Base-by-base conservation (phyloP, 768 basidiomycete species). In the Mycena latifolia region DNA sequence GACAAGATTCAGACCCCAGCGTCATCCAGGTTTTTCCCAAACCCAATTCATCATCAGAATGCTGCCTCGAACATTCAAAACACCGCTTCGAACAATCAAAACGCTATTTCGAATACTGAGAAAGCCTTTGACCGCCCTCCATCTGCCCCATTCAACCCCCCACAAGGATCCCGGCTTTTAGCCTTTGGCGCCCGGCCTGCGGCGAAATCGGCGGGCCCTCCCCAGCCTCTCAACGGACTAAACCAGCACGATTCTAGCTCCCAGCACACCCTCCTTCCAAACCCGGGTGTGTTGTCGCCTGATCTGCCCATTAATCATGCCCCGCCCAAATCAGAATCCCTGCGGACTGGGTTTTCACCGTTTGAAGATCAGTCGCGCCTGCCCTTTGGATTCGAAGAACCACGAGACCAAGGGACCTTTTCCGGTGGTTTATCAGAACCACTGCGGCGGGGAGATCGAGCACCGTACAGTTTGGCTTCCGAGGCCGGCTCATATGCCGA, bases 131-230 rank as follows among this genome's bases (percentile, higher is more conserved):
- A 77, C 15, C 58, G 66, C 29, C 52, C 59, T 55, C 53, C 71
- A 5, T 63, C 76, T 47, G 64, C 77, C 53, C 76, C 72, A 31
- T 85, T 85, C 70, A 83, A 83, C 57, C 85, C 85, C 22, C 85
- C 85, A 24, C 73, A 79, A 55, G 85, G 85, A 20, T 86, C 86
- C 50, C 84, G 86, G 56, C 74, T 86, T 46, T 80, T 89, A 53
- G 80, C 82, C 3, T 80, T 86, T 43, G 81, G 73, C 12, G 53
- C 81, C n/a, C 75, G 81, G 28, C 74, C 63, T 56, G 74, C 55
- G 43, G 73, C 68, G 73, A 85, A 62, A 77, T 81, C 71, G 80
- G 81, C 66, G 76, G 79, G 48, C 78, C 81, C 17, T 66, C 78
- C 53, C 79, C 81, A 55, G 82, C 82, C 61, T 79, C 83, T 55